Conservation (phyloP, 2,329 filamentous ascomycete genomes). For the Aspergillus sclerotialis region DNA sequence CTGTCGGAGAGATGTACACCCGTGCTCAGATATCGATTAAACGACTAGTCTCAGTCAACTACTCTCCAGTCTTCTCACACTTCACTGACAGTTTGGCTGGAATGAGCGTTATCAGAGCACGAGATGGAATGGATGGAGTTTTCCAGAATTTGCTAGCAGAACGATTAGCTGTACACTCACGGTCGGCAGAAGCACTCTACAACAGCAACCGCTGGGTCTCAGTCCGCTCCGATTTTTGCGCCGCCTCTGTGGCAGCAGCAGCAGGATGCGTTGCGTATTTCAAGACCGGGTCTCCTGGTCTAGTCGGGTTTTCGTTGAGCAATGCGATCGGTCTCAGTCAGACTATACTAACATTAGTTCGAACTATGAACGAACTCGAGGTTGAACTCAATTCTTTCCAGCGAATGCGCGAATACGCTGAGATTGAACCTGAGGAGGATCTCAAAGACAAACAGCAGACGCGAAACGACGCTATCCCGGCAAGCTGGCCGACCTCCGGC, state of each 20-base stretch:
- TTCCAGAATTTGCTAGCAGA: constrained; percentile 47
- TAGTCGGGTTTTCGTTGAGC: constrained; percentile 51
- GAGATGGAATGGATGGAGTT: constrained; percentile 41
- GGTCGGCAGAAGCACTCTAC: constrained; percentile 44
- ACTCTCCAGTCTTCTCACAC: constrained; percentile 52
- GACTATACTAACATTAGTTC: constrained; percentile 47
- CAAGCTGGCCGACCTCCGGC: constrained; percentile 18
- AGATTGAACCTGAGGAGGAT: constrained; percentile 18
- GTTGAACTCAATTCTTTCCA: constrained; percentile 45
- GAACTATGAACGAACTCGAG: constrained; percentile 51
- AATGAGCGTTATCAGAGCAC: constrained; percentile 46
- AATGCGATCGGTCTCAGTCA: constrained; percentile 50
- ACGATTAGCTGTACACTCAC: constrained; percentile 43
- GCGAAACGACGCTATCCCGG: constrained; percentile 7
- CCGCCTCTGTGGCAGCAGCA: constrained; percentile 45
- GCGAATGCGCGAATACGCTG: constrained; percentile 16
- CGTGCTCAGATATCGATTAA: constrained; percentile 44
- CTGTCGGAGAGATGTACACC: constrained; percentile 47
- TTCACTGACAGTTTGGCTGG: constrained; percentile 49
- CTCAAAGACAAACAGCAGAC: constrained; percentile 4
- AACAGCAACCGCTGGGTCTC: constrained; percentile 55
- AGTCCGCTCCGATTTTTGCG: constrained; percentile 49
- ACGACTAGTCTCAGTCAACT: constrained; percentile 40
- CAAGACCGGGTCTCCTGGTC: constrained; percentile 42
- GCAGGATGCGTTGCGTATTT: constrained; percentile 49